Evolutionary conservation across 2,329 filamentous ascomycete species (phyloP), one percentile per base, ranked within the genome.

Genomic region (Colletotrichum destructivum): DNA sequence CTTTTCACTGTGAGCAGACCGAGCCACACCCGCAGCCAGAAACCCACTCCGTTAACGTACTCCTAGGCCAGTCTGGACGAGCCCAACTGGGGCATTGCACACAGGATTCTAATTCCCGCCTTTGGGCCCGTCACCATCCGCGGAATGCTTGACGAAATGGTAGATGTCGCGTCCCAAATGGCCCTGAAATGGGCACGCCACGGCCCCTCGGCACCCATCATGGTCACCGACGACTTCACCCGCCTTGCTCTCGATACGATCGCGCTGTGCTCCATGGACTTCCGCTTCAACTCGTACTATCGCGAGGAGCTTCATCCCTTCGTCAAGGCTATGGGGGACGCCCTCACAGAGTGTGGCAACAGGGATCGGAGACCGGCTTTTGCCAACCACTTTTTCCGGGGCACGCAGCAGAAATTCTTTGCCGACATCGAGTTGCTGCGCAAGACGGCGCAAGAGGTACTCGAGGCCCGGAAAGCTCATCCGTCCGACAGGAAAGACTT

Each of bases 121-220:
- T 93, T 94, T 78, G 92, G 92, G 0, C 92, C 92, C 0, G 79
- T 93, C 26, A 85, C 88, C 1, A 93, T 94, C 75, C 86, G 88
- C 47, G 81, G 80, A 23, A 89, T 90, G 88, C 90, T 88, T 71
- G 82, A 85, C 74, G 84, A 86, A 73, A 86, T 86, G 84, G 78
- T 84, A 66, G 88, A 89, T 72, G 84, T 89, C 68, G 84, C 85
- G 12, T 81, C 82, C 2, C 87, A 90, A 71, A 76, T 89, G 56
- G 83, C 87, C 15, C 79, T 88, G 75, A 89, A 89, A 75, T 89
- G 87, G 87, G 87, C 86, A 5, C 81, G 88, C 62, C 77, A 78
- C 51, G 81, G 80, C 3, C 68, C 77, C 4, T 74, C 76, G 0
- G 73, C 89, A 84, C 15, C 83, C 11, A 90, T 92, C 55, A 80